Evolutionary conservation across 257 asterid species (phyloP), one percentile per base, ranked within the genome.

Genomic region (Coffea eugenioides): DNA sequence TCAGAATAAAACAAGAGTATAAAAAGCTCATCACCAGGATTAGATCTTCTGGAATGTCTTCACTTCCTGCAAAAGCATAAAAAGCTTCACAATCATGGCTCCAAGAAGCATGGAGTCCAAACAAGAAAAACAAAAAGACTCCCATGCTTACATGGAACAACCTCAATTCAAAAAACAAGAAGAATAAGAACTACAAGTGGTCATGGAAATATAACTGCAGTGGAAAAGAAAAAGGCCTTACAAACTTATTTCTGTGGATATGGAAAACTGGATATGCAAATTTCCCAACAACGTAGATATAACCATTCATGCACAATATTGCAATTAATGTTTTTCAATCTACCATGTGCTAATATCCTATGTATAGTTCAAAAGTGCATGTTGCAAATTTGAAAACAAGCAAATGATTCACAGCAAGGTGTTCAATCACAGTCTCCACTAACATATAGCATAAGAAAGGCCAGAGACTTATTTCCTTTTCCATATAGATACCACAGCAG

Each of bases 401-500:
- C 64, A 56, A 16, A 56, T 18, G 23, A 8, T 56, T 56, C n/a
- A 56, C 23, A 20, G 9, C n/a, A 18, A 16, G n/a, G 25, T 56
- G 9, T 56, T 51, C 73, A 46, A 49, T 46, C 74, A 62, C 16
- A 41, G 46, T 18, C 12, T 23, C 61, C 49, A 43, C 49, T n/a
- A 39, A 56, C 69, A n/a, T 46, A 77, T 48, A 79, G 74, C 21
- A 78, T 56, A 64, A 75, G 45, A 74, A 70, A 75, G 71, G 84
- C 74, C 41, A 45, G 69, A 43, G 75, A 82, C 67, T 74, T 52
- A 86, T 89, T 87, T 80, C 99, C 99, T 86, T 94, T 96, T 80
- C 99, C 99, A 84, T 86, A 96, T 74, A 96, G 90, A 84, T 92
- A 85, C 99, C 99, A 94, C 74, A 96, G 86, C 79, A 96, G 98